phyloP scores from a whole-genome alignment of 2,329 filamentous ascomycete species.

The Grosmannia clavigera region DNA sequence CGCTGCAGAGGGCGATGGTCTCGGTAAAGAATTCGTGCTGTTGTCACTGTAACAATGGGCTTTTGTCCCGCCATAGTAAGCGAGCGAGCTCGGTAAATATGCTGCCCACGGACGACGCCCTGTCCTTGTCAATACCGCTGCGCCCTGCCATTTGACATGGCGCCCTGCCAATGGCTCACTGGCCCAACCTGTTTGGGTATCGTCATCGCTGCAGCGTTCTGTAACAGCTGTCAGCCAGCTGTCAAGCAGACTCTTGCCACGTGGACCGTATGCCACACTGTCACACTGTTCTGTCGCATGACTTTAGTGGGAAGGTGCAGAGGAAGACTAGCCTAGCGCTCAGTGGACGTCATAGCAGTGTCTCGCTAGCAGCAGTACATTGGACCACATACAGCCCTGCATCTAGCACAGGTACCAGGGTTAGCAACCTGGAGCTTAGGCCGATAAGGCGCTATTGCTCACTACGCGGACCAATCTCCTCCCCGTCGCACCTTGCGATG shows the following conservation, averaged over 20 bases:
- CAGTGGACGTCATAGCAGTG: not conserved
- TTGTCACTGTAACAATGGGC: not conserved
- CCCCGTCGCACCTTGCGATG: not conserved
- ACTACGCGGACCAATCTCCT: not conserved
- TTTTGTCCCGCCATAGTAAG: not conserved
- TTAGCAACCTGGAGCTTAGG: not conserved
- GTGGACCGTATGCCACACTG: not conserved
- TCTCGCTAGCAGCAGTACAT: not conserved
- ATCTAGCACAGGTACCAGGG: not conserved
- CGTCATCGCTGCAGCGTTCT: not conserved
- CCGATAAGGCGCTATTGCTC: not conserved
- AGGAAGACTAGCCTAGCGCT: not conserved
- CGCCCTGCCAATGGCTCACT: not conserved
- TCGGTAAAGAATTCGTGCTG: not conserved
- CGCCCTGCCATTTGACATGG: not conserved
- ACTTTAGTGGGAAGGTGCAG: not conserved
- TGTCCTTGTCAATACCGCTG: not conserved
- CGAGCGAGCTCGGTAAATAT: not conserved
- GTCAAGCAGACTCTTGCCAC: not conserved
- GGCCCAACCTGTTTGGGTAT: not conserved
- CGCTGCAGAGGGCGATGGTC: not conserved
- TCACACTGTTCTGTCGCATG: not conserved
- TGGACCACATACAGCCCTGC: not conserved
- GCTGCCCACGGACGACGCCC: not conserved
- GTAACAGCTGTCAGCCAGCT: not conserved